Conservation (phyloP, 371 early-diverging fungal genomes). For the Haplosporangium sp. region DNA sequence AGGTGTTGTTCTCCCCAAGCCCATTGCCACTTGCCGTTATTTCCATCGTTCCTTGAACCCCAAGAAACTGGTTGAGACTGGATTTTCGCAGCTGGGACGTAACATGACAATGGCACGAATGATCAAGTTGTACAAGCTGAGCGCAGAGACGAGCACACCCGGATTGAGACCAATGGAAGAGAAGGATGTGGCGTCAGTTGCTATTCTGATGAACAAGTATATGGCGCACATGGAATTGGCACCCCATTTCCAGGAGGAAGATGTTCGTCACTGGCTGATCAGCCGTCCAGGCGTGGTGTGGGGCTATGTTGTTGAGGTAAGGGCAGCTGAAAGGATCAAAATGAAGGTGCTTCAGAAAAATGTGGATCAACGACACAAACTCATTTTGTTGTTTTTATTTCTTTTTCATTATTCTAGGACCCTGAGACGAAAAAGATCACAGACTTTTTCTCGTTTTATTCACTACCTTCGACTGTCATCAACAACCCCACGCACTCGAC, state of each 20-base stretch:
- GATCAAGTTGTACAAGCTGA: constrained; percentile 79
- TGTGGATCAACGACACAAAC: neutral
- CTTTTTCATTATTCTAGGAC: constrained; percentile 54
- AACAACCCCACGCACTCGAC: constrained; percentile 78
- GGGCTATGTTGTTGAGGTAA: constrained; percentile 92
- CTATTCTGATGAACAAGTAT: constrained; percentile 78
- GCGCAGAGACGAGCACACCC: constrained; percentile 68
- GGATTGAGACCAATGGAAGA: constrained; percentile 84
- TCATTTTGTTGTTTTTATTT: neutral
- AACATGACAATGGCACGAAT: constrained; percentile 81
- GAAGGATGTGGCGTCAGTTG: constrained; percentile 81
- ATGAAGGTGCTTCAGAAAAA: neutral
- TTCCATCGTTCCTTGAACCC: constrained; percentile 94
- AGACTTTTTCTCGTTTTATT: constrained; percentile 94
- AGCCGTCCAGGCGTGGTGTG: constrained; percentile 87
- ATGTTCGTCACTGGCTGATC: constrained; percentile 92
- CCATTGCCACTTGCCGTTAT: constrained; percentile 85
- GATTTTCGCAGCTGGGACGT: constrained; percentile 84
- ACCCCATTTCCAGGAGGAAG: constrained; percentile 83
- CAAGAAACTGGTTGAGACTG: constrained; percentile 92
- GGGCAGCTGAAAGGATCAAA: neutral
- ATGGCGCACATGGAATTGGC: constrained; percentile 76
- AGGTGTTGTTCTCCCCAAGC: constrained; percentile 92
- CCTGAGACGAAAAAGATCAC: constrained; percentile 72
- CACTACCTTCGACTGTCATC: constrained; percentile 90